phyloP scores from a whole-genome alignment of 1,284 basidiomycete species.

The Tilletiopsis washingtonensis region DNA sequence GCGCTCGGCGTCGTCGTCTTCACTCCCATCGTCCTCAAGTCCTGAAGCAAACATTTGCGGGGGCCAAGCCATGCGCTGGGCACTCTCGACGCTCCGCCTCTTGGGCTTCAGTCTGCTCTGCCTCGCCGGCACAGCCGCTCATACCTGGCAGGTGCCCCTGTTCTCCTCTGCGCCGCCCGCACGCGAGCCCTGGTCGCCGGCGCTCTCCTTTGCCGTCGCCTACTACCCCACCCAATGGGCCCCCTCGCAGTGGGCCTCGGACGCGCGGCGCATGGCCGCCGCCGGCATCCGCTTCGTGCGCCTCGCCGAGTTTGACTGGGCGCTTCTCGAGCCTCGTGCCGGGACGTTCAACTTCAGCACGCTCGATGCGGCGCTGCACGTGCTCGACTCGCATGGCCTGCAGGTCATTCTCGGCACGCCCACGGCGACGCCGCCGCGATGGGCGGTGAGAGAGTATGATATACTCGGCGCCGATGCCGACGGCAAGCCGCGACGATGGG shows the following conservation, averaged over 20 bases:
- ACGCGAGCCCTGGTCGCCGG: conserved; percentile 11
- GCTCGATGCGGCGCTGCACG: conserved; percentile 19
- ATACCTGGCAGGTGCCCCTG: too few relatives aligned
- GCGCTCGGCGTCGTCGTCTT: too few relatives aligned
- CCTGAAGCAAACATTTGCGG: too few relatives aligned
- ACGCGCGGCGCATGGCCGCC: conserved; percentile 20
- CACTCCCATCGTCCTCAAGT: too few relatives aligned
- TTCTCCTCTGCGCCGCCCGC: too few relatives aligned
- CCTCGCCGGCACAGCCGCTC: too few relatives aligned
- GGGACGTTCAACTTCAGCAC: conserved; percentile 20
- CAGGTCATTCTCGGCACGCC: conserved; percentile 31
- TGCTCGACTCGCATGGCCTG: conserved; percentile 14
- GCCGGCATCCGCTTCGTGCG: conserved; percentile 18
- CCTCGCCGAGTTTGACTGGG: conserved; percentile 31
- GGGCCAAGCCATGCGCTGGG: too few relatives aligned
- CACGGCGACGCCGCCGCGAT: conserved; percentile 23
- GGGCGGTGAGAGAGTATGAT: conserved; percentile 25
- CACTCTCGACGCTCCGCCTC: too few relatives aligned
- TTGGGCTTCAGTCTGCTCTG: too few relatives aligned
- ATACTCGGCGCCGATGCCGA: conserved; percentile 20
- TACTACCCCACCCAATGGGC: conserved; percentile 31
- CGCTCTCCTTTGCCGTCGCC: conserved; percentile 24
- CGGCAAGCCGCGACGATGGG: conserved; percentile 13
- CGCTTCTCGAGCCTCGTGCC: conserved; percentile 21
- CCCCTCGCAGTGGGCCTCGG: conserved; percentile 16